A percentile compares a stretch with the other conserved stretches of the same genome.
Evolutionary conservation across 1,284 basidiomycete species (phyloP).

Genomic region (Marasmius fiardii): DNA sequence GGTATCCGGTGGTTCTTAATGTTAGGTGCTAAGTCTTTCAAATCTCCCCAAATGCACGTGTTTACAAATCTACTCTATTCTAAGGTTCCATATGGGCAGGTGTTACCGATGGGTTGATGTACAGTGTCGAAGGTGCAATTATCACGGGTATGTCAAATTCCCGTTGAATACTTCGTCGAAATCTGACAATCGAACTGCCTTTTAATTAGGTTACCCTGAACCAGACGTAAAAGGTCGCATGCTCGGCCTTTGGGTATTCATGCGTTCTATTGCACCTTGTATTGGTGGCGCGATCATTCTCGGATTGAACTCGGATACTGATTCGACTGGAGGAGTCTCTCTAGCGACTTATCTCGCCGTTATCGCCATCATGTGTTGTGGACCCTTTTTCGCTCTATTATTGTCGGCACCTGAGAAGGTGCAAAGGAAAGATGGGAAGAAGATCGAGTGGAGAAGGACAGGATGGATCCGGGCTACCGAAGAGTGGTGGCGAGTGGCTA

Average conservation of each 20-base stretch:
- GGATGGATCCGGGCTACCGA: conserved; percentile 24
- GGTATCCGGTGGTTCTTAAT: conserved; percentile 33
- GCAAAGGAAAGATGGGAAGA: conserved; percentile 27
- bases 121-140: conserved; percentile 30
- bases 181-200: background rate
- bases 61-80: background rate
- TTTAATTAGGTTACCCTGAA: conserved; percentile 27
- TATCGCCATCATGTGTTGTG: conserved; percentile 33
- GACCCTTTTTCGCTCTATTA: conserved; percentile 28
- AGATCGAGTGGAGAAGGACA: conserved; percentile 25
- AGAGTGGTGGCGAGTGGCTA: conserved; percentile 27
- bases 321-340: conserved; percentile 28
- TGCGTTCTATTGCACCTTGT: conserved; percentile 29
- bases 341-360: conserved; percentile 30
- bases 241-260: conserved; percentile 32
- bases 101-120: conserved; percentile 30
- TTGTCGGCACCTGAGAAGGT: conserved; percentile 29
- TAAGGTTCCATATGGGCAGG: conserved; percentile 28
- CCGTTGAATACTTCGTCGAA: too few species aligned
- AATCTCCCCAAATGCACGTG: background rate
- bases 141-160: conserved; percentile 24
- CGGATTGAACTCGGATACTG: conserved; percentile 24
- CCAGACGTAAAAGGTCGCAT: conserved; percentile 28
- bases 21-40: conserved; percentile 19
- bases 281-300: conserved; percentile 33